phyloP scores from a whole-genome alignment of 2,329 filamentous ascomycete species.

The Cryphonectria nitschkei region DNA sequence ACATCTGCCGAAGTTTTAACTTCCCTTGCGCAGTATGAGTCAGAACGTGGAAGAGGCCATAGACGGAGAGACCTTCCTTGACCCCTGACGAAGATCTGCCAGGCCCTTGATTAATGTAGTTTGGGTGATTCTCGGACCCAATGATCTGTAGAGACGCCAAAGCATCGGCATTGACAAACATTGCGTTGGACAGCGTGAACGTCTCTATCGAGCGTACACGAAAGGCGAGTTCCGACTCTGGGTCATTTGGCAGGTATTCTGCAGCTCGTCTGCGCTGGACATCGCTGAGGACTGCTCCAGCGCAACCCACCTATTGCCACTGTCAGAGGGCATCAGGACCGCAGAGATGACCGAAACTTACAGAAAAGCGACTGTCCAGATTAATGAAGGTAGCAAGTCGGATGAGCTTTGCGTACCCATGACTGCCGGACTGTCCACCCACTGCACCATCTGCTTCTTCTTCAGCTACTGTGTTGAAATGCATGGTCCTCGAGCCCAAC shows the following conservation, averaged over 20 bases:
- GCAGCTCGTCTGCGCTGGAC: slow-evolving; percentile 70
- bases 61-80: slow-evolving; percentile 84
- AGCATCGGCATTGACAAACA: slow-evolving; percentile 83
- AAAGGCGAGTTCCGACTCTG: slow-evolving; percentile 57
- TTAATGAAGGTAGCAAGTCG: slow-evolving; percentile 73
- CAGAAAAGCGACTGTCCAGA: slow-evolving; percentile 72
- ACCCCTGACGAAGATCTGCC: slow-evolving; percentile 62
- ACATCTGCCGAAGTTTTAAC: slow-evolving; percentile 72
- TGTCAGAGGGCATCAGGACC: not conserved
- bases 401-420: slow-evolving; percentile 57
- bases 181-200: slow-evolving; percentile 68
- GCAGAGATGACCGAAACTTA: slow-evolving; percentile 40
- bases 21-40: slow-evolving; percentile 81
- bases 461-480: slow-evolving; percentile 52
- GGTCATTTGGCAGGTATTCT: slow-evolving; percentile 64
- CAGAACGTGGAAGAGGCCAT: slow-evolving; percentile 77
- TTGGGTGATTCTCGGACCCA: slow-evolving; percentile 80
- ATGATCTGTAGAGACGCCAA: slow-evolving; percentile 84
- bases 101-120: slow-evolving; percentile 75
- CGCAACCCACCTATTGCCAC: slow-evolving; percentile 70
- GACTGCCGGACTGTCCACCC: slow-evolving; percentile 45
- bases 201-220: slow-evolving; percentile 69
- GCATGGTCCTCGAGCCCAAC: slow-evolving; percentile 54
- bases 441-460: slow-evolving; percentile 43
- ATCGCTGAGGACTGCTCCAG: slow-evolving; percentile 82